These are phyloP conservation scores for Nelumbo lutea DNA, from an alignment of 164 flowering plant genomes.

Conservation along the genomic window DNA sequence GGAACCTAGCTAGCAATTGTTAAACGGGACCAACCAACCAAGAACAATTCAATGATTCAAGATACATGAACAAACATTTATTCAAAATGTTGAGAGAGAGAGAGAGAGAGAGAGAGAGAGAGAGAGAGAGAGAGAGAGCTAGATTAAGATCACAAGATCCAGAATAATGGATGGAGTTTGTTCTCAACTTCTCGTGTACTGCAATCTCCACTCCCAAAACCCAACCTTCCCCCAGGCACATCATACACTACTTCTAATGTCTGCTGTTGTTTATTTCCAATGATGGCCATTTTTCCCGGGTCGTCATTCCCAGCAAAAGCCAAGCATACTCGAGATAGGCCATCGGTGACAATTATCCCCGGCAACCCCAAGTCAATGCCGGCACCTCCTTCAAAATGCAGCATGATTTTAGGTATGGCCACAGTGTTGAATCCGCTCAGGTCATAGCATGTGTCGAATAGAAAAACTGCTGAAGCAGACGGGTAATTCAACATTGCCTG, in stretches of 20 bases:
- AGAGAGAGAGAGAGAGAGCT: too few relatives aligned
- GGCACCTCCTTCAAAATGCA: slow-evolving; percentile 26
- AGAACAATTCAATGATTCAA: too few relatives aligned
- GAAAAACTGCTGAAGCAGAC: background rate
- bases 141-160: too few relatives aligned
- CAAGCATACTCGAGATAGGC: slow-evolving; percentile 30
- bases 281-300: slow-evolving; percentile 16
- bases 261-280: slow-evolving; percentile 49
- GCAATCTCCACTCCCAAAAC: slow-evolving; percentile 31
- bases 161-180: too few relatives aligned
- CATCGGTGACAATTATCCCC: background rate
- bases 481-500: slow-evolving; percentile 21
- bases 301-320: slow-evolving; percentile 32
- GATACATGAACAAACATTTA: too few relatives aligned
- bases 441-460: slow-evolving; percentile 20
- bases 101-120: too few relatives aligned
- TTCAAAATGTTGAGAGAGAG: too few relatives aligned
- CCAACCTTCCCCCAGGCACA: slow-evolving; percentile 28
- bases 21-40: too few relatives aligned
- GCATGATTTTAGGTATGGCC: slow-evolving; percentile 23
- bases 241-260: slow-evolving; percentile 39
- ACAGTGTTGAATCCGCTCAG: slow-evolving; percentile 3
- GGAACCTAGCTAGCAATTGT: too few relatives aligned
- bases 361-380: background rate
- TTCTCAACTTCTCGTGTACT: background rate